Base-by-base conservation (phyloP, 371 early-diverging fungal species). In the Mucor racemosus region DNA sequence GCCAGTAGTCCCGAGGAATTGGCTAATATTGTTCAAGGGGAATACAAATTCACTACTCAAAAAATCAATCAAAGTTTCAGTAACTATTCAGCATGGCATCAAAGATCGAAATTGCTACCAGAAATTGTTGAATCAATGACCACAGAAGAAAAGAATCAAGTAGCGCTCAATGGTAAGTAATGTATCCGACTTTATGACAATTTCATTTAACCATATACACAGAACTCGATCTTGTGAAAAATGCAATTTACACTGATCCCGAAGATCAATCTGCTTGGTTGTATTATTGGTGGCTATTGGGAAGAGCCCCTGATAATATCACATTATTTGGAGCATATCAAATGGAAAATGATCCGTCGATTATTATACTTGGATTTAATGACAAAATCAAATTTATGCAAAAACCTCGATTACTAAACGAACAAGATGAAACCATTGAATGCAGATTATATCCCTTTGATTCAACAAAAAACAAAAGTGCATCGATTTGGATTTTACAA, bases 21-120 rank as follows among this genome's bases (percentile, higher is more conserved):
- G 0, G 56, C 65, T 0, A 53, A 60, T 3, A 69, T 85, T 31
- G 77, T 76, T 0, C 61, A 74, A 53, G 56, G 72, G 7, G 97
- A 98, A 75, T 92, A 94, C 65, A 89, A 91, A 10, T 97, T 88
- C 74, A 97, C 97, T 1, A 89, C 88, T 0, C 78, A 74, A 34
- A 97, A 97, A 76, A 95, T 98, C 70, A 80, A 85, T 36, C 89
- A 92, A 71, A 94, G 91, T 75, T 97, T 96, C 74, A 93, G 95
- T 36, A 98, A 98, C 79, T 95, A 91, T 69, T 94, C 97, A 4
- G 97, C 97, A n/a, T 98, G 99, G 99, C 97, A 97, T 73, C 91
- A 95, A 70, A 78, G 99, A 38, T 91, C 91, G 62, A 94, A 93
- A 61, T 75, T 96, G 5, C 73, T 97, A 13, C 90, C 92, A 15